A percentile compares a stretch with the other conserved stretches of the same genome.
Conservation (phyloP, 2,329 filamentous ascomycete genomes). For the Epichloe glyceriae region DNA sequence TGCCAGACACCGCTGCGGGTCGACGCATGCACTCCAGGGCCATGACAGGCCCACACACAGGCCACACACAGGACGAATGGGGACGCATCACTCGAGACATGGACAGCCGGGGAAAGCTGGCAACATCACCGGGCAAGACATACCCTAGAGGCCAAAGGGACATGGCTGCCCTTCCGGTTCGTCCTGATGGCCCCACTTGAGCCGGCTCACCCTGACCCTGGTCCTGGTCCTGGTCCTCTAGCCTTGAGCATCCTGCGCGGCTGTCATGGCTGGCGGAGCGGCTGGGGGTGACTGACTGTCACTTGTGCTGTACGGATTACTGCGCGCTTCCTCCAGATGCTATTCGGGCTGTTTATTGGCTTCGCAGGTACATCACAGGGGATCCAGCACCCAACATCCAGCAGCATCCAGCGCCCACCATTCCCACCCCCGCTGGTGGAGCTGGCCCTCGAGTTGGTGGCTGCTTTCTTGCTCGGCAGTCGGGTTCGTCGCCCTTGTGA, state of each 20-base stretch:
- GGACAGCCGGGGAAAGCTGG: not conserved
- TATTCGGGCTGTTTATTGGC: no score
- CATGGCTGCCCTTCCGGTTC: not conserved
- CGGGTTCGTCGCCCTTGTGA: not conserved
- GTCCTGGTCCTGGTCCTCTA: not conserved
- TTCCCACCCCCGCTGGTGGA: slow-evolving; percentile 1
- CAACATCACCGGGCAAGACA: not conserved
- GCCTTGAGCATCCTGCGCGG: not conserved
- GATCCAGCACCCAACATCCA: not conserved
- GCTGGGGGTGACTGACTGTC: no score
- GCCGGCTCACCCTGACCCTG: not conserved
- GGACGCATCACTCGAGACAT: not conserved
- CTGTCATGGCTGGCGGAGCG: no score
- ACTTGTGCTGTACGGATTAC: no score
- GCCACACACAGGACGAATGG: no score
- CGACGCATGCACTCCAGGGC: no score
- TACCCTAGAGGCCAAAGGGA: not conserved
- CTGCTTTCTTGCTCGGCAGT: not conserved
- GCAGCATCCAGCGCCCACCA: not conserved
- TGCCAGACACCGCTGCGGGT: no score
- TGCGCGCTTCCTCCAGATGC: no score
- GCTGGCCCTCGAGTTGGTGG: slow-evolving; percentile 1
- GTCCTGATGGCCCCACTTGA: not conserved
- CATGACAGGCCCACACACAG: no score
- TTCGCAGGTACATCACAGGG: no score